Evolutionary conservation across 345 rosid species (phyloP), one percentile per base, ranked within the genome.

Genomic region (Gossypium ekmanianum): DNA sequence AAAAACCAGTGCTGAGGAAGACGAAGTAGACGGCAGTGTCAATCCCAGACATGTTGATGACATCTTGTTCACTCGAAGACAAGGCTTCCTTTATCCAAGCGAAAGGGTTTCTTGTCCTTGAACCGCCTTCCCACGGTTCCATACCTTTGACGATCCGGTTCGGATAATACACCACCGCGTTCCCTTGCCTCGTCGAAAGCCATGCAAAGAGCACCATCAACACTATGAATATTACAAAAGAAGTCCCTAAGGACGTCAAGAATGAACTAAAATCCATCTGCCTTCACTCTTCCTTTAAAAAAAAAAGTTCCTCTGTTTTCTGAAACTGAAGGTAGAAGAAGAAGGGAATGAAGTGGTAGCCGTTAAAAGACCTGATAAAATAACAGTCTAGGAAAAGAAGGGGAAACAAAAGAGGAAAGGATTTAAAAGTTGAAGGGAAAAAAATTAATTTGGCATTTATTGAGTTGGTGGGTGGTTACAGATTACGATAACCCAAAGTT

Each of bases 1-100:
- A 71, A 18, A 72, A 79, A 94, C 98, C 97, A 57, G 98, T 94
- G 85, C 78, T 80, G 76, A 94, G 74, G 91, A 82, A 94, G 77
- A 92, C 97, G 79, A 94, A 92, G 91, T 94, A 91, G 79, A 90
- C 98, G 65, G 98, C 98, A 45, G 92, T 81, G 65, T 94, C 98
- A 13, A 94, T 81, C 20, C 97, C 97, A 48, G 98, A 92, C 54
- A 86, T 39, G 76, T 77, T 70, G 70, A 94, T 77, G 22, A 94
- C 78, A 56, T 94, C 97, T 75, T 81, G 90, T 80, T 94, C 98
- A 14, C 80, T 63, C 7, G 98, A 85, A 72, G 89, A 43, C 50
- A 92, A 0, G 22, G 93, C 91, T 83, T 94, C 97, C 74, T 52
- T 65, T 81, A 90, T 86, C 98, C 98, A 94, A 45, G 92, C 82